Evolutionary conservation across 768 basidiomycete genomes (phyloP), one percentile per base, ranked within the genome.

Genomic region (Tylopilus cervinicoccineus): DNA sequence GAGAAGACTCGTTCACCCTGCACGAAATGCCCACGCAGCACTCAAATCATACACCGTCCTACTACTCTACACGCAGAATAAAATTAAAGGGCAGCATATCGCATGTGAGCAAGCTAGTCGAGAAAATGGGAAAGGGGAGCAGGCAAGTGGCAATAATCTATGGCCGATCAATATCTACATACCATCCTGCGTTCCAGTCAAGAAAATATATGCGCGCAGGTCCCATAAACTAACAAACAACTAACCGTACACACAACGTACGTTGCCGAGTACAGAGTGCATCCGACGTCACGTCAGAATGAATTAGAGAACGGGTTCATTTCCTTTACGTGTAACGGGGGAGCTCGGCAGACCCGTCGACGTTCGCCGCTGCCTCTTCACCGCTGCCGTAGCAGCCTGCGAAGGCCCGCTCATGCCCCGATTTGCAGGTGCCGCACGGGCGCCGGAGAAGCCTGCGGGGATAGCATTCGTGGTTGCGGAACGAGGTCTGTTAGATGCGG

Each of bases 301-400:
- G 22, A 26, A 46, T 52, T 27, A 61, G 22, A 59, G 38, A 23
- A 39, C 22, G 9, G 52, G 9, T 19, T 65, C 67, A 22, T 55
- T 56, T 31, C 55, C 65, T 56, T 60, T 64, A 47, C 67, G 65
- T 44, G 66, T 57, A 5, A 70, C 50, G 11, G 68, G 61, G 22
- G 72, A 65, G 52, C 68, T 65, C 53, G 76, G 76, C 39, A 76
- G 59, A 51, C 77, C 75, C 26, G 78, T 76, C 44, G 86, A 89
- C 56, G 83, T 84, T 75, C 88, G 81, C 73, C 88, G 76, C 61
- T 90, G 88, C 54, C 88, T 75, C 71, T 91, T 91, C 78, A 90
- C 76, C 32, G 84, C 71, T 11, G 66, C 45, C 19, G 64, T 49
- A 23, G 61, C 48, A 36, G 56, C 24, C 16, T 45, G 61, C 8